Evolutionary conservation across 164 flowering plant genomes (phyloP).

Genomic region (Euptelea pleiosperma): DNA sequence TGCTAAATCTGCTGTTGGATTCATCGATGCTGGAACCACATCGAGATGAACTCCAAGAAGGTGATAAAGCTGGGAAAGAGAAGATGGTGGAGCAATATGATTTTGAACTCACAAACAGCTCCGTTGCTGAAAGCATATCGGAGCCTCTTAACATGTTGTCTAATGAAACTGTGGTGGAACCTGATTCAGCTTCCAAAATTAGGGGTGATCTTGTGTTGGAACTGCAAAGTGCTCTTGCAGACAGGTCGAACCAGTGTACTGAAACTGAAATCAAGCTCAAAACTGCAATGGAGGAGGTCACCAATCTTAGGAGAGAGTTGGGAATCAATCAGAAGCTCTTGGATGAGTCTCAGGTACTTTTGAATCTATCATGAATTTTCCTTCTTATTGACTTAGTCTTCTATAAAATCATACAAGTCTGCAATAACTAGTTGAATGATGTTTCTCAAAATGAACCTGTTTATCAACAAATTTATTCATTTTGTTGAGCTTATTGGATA

Average conservation of each 20-base stretch:
- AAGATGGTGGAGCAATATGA: slow-evolving; percentile 32
- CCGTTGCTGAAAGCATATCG: slow-evolving; percentile 48
- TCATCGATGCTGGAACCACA: slow-evolving; percentile 70
- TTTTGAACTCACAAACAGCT: slow-evolving; percentile 38
- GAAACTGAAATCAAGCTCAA: slow-evolving; percentile 58
- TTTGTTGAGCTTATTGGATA: too few relatives aligned
- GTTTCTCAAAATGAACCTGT: too few relatives aligned
- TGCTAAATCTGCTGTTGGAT: slow-evolving; percentile 55
- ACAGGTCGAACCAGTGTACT: slow-evolving; percentile 42
- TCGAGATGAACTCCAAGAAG: slow-evolving; percentile 38
- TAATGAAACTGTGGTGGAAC: slow-evolving; percentile 31
- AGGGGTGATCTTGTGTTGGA: slow-evolving; percentile 36
- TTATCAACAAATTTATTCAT: too few relatives aligned
- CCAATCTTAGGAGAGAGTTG: slow-evolving; percentile 51
- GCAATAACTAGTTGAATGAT: too few relatives aligned
- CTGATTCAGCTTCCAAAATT: slow-evolving; percentile 26
- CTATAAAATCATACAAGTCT: too few relatives aligned
- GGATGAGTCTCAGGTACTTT: slow-evolving; percentile 78
- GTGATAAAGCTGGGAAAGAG: slow-evolving; percentile 40
- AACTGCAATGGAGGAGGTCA: slow-evolving; percentile 54
- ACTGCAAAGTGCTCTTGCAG: slow-evolving; percentile 49
- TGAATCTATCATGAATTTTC: too few relatives aligned
- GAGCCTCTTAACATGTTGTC: slow-evolving; percentile 29
- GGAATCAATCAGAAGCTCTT: slow-evolving; percentile 61
- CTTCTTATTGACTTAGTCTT: too few relatives aligned